These are phyloP conservation scores for Thermochaetoides thermophila DNA, from an alignment of 495 filamentous ascomycete genomes.

Conservation along the genomic window DNA sequence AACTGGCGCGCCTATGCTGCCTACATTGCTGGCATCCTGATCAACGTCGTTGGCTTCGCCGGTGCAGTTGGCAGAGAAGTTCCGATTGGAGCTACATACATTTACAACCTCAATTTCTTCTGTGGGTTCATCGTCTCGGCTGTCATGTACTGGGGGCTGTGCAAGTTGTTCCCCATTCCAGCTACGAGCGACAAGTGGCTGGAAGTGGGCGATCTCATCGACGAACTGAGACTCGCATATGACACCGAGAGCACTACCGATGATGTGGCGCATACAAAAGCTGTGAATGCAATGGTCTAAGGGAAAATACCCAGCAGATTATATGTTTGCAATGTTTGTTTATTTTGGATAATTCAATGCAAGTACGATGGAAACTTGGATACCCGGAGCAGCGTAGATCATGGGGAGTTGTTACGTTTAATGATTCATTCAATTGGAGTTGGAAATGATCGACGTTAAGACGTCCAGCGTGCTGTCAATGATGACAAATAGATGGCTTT, in stretches of 20 bases:
- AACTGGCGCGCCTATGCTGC: slow-evolving; percentile 74
- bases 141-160: slow-evolving; percentile 53
- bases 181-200: slow-evolving; percentile 64
- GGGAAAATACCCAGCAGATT: too few species aligned
- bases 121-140: slow-evolving; percentile 60
- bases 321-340: too few species aligned
- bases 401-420: too few species aligned
- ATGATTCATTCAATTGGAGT: too few species aligned
- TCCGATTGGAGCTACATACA: slow-evolving; percentile 67
- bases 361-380: too few species aligned
- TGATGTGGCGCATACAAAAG: too few species aligned
- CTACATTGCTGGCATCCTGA: slow-evolving; percentile 72
- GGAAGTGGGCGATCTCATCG: slow-evolving; percentile 59
- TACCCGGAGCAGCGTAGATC: too few species aligned
- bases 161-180: slow-evolving; percentile 54
- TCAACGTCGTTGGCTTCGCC: slow-evolving; percentile 88
- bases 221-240: slow-evolving; percentile 35
- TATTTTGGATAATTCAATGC: too few species aligned
- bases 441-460: too few species aligned
- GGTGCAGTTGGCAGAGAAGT: slow-evolving; percentile 56
- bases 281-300: too few species aligned
- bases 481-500: too few species aligned
- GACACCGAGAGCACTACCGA: slow-evolving; percentile 14
- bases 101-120: slow-evolving; percentile 88
- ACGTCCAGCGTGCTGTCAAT: too few species aligned